Evolutionary conservation across 345 rosid species (phyloP).

Genomic region (Acer negundo): DNA sequence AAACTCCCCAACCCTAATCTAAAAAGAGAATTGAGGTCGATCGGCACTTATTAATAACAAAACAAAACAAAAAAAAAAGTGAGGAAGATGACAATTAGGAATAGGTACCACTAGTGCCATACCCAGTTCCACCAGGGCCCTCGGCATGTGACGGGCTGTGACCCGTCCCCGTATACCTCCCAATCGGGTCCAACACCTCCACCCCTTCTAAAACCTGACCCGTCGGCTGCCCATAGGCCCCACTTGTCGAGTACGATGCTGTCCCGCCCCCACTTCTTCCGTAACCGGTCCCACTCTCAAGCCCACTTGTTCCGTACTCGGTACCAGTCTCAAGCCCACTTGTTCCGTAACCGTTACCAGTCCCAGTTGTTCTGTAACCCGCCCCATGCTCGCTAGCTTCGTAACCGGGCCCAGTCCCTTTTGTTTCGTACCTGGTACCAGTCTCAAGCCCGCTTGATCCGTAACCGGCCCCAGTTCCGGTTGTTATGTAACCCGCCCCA

Average conservation of each 20-base stretch:
- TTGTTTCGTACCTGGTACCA: too few relatives aligned
- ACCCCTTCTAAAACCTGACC: neutral
- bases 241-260: neutral
- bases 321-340: neutral
- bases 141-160: neutral
- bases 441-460: too few relatives aligned
- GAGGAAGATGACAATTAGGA: neutral
- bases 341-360: too few relatives aligned
- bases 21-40: neutral
- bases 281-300: neutral
- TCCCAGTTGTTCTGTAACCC: too few relatives aligned
- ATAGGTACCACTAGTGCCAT: conserved; percentile 13
- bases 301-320: neutral
- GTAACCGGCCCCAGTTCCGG: too few relatives aligned
- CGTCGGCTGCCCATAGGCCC: neutral
- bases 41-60: neutral
- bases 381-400: too few relatives aligned
- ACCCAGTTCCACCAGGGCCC: neutral
- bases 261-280: neutral
- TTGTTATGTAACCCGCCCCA: too few relatives aligned
- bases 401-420: too few relatives aligned
- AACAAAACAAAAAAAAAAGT: neutral
- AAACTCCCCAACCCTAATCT: neutral
- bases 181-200: neutral
- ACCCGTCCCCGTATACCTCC: neutral